Percentiles rank a stretch among this genome's conserved stretches.
phyloP scores from a whole-genome alignment of 1,284 basidiomycete species.

The Ceratobasidium papillatum region DNA sequence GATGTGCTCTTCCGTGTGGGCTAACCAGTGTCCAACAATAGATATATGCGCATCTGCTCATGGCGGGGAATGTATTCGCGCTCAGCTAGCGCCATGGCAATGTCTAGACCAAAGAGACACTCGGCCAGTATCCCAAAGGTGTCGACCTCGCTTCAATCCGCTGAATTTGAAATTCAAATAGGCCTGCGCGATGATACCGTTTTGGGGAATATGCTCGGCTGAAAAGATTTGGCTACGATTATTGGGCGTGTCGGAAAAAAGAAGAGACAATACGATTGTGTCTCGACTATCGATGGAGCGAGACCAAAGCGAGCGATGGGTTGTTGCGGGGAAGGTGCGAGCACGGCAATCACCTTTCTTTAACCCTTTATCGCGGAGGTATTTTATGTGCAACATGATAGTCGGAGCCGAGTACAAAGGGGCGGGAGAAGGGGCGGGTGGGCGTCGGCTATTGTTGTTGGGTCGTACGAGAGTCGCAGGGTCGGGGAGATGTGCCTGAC shows the following conservation, averaged over 20 bases:
- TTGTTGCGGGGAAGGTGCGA: background rate
- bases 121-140: background rate
- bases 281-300: conserved; percentile 18
- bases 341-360: background rate
- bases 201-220: background rate
- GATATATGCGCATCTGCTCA: background rate
- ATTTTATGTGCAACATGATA: conserved; percentile 4
- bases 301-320: conserved; percentile 7
- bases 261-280: background rate
- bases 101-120: background rate
- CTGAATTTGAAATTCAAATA: conserved; percentile 3
- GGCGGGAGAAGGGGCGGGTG: background rate
- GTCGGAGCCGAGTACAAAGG: conserved; percentile 1
- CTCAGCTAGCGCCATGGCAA: background rate
- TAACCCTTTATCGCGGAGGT: conserved; percentile 4
- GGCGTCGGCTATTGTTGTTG: too few relatives aligned
- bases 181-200: background rate
- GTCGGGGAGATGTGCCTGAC: background rate
- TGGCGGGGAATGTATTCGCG: background rate
- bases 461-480: background rate
- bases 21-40: background rate
- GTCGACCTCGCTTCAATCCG: background rate
- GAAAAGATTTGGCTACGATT: conserved; percentile 3
- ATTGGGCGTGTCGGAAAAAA: background rate
- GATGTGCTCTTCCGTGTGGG: background rate